These are phyloP conservation scores for Argentina anserina DNA, from an alignment of 306 rosid species.

Conservation along the genomic window DNA sequence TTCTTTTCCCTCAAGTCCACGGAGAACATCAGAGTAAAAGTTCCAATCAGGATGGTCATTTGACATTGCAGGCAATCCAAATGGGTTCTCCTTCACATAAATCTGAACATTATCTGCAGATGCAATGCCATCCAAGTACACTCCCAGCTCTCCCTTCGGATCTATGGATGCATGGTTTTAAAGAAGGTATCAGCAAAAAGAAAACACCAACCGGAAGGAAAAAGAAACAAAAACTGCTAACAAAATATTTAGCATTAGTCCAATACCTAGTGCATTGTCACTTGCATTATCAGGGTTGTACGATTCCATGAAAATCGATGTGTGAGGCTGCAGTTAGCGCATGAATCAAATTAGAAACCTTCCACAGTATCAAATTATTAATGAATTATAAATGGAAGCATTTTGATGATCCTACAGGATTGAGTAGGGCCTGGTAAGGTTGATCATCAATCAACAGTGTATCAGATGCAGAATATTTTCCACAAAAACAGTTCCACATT, in stretches of 20 bases:
- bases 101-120: conserved; percentile 14
- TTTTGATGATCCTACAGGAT: conserved; percentile 6
- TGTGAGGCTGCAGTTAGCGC: neutral
- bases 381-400: neutral
- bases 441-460: neutral
- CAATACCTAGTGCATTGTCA: conserved; percentile 21
- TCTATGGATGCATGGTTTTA: neutral
- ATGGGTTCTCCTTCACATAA: conserved; percentile 28
- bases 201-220: too few species aligned
- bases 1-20: neutral
- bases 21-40: neutral
- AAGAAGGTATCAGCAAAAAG: neutral
- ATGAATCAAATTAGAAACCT: neutral
- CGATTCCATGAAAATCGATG: conserved; percentile 2
- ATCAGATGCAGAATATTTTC: conserved; percentile 1
- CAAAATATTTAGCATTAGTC: too few species aligned
- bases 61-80: conserved; percentile 22
- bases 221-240: too few species aligned
- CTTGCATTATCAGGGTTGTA: conserved; percentile 1
- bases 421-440: conserved; percentile 2
- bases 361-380: too few species aligned
- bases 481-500: neutral
- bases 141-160: conserved; percentile 17
- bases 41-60: conserved; percentile 27
- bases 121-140: conserved; percentile 14